Evolutionary conservation across 345 rosid species (phyloP).

Genomic region (Acer campestre): DNA sequence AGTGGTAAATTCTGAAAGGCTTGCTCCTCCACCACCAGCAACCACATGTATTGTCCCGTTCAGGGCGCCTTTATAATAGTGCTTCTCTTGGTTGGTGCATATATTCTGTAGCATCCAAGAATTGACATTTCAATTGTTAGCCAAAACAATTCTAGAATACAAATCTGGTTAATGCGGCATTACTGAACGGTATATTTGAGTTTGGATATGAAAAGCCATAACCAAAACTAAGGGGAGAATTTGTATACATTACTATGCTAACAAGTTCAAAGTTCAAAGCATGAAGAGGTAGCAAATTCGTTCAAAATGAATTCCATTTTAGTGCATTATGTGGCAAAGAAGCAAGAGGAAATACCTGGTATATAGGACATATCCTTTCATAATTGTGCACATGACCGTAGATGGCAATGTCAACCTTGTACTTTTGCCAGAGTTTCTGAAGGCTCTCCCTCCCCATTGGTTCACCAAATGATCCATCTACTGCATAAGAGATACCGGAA

Average conservation of each 20-base stretch:
- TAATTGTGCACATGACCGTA: constrained; percentile 77
- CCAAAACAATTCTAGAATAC: not conserved
- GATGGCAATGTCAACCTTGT: constrained; percentile 74
- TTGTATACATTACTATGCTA: not conserved
- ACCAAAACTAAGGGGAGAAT: not conserved
- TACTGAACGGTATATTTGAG: not conserved
- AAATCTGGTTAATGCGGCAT: no score
- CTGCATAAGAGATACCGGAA: constrained; percentile 48
- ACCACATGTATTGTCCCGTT: constrained; percentile 75
- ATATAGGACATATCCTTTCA: constrained; percentile 77
- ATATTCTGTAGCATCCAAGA: constrained; percentile 42
- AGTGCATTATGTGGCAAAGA: not conserved
- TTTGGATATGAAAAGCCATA: not conserved
- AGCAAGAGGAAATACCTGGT: constrained; percentile 49
- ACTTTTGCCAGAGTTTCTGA: constrained; percentile 76
- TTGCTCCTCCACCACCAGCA: constrained; percentile 78
- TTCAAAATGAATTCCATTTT: not conserved
- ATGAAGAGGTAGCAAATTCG: not conserved
- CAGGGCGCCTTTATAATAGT: constrained; percentile 42
- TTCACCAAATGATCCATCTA: constrained; percentile 60
- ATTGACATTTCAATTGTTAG: constrained; percentile 3
- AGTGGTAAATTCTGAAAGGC: constrained; percentile 47
- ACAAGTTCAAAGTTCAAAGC: not conserved
- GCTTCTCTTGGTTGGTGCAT: constrained; percentile 58
- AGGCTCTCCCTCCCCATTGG: constrained; percentile 73